These are phyloP conservation scores for Acanthamoeba pearcei DNA, from an alignment of 208 protist species.

Conservation along the genomic window DNA sequence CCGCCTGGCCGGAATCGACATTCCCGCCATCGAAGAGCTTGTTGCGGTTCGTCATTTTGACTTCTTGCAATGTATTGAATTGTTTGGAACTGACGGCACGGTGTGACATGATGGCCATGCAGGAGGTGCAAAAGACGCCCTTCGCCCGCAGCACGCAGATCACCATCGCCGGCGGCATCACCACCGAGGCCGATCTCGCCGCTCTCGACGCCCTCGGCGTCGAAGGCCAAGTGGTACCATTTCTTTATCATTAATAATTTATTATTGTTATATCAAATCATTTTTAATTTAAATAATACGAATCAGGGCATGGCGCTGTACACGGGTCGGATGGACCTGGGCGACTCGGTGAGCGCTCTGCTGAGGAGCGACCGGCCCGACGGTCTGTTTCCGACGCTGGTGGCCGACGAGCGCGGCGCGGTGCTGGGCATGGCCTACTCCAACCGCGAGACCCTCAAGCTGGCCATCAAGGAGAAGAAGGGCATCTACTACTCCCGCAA, in stretches of 20 bases:
- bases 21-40: slow-evolving; percentile 61
- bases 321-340: slow-evolving; percentile 66
- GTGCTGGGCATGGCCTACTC: slow-evolving; percentile 88
- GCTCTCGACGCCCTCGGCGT: slow-evolving; percentile 76
- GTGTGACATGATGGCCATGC: background rate
- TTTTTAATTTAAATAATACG: background rate
- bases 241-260: background rate
- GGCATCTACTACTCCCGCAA: slow-evolving; percentile 86
- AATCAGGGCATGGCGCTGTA: slow-evolving; percentile 75
- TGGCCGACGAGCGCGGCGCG: slow-evolving; percentile 80
- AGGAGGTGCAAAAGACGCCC: slow-evolving; percentile 57
- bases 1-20: slow-evolving; percentile 72
- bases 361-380: slow-evolving; percentile 84
- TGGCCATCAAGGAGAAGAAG: slow-evolving; percentile 77
- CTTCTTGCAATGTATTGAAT: background rate
- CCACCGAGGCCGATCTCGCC: slow-evolving; percentile 73
- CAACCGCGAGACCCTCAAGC: slow-evolving; percentile 77
- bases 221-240: slow-evolving; percentile 75
- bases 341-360: slow-evolving; percentile 61
- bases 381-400: slow-evolving; percentile 86
- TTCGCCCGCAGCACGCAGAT: slow-evolving; percentile 26
- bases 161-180: slow-evolving; percentile 79
- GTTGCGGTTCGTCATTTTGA: background rate
- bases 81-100: background rate
- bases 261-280: background rate